A percentile compares a stretch with the other conserved stretches of the same genome.
Conservation (phyloP, 2,329 filamentous ascomycete species). For the Trichophyton mentagrophytes region DNA sequence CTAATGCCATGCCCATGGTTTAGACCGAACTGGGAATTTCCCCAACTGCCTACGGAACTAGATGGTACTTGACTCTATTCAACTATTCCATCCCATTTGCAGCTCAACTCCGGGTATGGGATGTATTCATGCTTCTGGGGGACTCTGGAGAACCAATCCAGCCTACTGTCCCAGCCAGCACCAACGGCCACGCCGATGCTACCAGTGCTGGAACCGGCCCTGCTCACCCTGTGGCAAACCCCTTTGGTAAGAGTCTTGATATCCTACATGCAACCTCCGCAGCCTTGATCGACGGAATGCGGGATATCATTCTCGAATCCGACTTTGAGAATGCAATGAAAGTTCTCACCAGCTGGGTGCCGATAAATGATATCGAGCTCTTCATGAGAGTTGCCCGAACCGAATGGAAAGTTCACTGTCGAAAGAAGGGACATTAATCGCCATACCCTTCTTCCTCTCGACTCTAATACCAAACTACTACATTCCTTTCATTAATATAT, state of each 20-base stretch:
- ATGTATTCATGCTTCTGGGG: constrained; percentile 90
- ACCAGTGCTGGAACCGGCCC: constrained; percentile 2
- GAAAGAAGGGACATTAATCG: constrained; percentile 27
- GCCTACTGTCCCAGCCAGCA: constrained; percentile 14
- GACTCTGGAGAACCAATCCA: constrained; percentile 44
- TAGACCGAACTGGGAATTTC: constrained; percentile 67
- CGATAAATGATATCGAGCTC: constrained; percentile 84
- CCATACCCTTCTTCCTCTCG: neutral
- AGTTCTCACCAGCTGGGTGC: constrained; percentile 82
- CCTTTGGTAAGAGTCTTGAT: constrained; percentile 57
- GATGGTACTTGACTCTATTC: constrained; percentile 96
- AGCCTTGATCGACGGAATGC: constrained; percentile 78
- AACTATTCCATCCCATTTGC: constrained; percentile 92
- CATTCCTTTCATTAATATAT: neutral
- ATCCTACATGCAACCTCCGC: constrained; percentile 81
- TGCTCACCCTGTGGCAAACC: constrained; percentile 20
- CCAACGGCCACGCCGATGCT: constrained; percentile 14
- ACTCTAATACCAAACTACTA: neutral
- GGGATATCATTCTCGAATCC: constrained; percentile 76
- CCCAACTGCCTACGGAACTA: constrained; percentile 83
- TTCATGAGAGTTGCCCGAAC: constrained; percentile 81
- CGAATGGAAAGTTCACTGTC: constrained; percentile 63
- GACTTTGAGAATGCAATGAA: constrained; percentile 99
- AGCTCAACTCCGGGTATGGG: constrained; percentile 91
- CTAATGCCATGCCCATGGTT: neutral